Conservation (phyloP, 1,139 yeast genomes). For the Chernovozyma aurita region DNA sequence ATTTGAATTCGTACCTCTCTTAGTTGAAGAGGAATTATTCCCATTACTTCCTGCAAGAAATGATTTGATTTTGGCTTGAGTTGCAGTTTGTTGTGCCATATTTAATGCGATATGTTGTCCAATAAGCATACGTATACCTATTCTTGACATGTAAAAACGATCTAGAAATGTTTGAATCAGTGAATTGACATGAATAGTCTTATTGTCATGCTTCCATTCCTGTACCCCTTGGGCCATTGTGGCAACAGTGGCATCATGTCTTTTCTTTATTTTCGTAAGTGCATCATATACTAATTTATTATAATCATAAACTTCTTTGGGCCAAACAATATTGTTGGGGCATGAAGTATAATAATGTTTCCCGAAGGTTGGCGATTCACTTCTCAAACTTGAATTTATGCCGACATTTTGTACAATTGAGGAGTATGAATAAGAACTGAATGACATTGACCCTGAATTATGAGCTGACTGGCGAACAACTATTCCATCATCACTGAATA, state of each 20-base stretch:
- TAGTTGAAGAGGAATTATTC: constrained; percentile 7
- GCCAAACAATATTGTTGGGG: constrained; percentile 54
- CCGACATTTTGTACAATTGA: constrained; percentile 3
- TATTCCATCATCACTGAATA: constrained; percentile 52
- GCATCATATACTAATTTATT: constrained; percentile 65
- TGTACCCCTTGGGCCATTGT: constrained; percentile 91
- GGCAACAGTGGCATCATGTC: constrained; percentile 92
- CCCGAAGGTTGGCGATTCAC: constrained; percentile 40
- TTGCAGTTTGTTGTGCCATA: constrained; percentile 55
- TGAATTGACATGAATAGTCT: constrained; percentile 48
- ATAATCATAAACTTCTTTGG: constrained; percentile 70
- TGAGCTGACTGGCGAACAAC: constrained; percentile 29
- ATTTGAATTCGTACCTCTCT: constrained; percentile 29
- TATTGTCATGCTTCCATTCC: constrained; percentile 71
- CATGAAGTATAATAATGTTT: constrained; percentile 61
- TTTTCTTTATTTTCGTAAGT: constrained; percentile 64
- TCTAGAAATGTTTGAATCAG: constrained; percentile 75
- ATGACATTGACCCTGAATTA: constrained; percentile 6
- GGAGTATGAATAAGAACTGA: constrained; percentile 3
- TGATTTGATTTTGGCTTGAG: constrained; percentile 33
- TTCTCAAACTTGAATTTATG: constrained; percentile 10
- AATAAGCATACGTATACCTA: constrained; percentile 84
- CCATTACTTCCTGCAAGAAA: constrained; percentile 29
- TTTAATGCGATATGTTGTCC: constrained; percentile 85
- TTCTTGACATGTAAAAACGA: constrained; percentile 79